Conservation (phyloP, 2,329 filamentous ascomycete genomes). For the Emmonsia crescens region DNA sequence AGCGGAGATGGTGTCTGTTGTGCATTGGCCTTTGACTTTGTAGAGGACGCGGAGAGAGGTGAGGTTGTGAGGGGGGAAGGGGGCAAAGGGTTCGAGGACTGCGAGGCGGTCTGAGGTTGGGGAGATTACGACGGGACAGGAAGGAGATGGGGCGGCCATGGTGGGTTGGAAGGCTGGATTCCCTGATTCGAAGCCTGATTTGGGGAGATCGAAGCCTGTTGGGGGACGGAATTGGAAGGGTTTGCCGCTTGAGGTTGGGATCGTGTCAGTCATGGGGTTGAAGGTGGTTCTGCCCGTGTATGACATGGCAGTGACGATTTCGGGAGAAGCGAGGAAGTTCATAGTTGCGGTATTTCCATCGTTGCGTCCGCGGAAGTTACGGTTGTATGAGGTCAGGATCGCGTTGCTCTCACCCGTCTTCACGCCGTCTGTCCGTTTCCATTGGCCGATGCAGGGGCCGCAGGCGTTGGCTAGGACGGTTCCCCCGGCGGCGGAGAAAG, state of each 20-base stretch:
- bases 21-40: conserved; percentile 96
- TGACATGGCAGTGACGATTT: conserved; percentile 91
- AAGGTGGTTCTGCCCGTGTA: conserved; percentile 90
- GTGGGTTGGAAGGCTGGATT: conserved; percentile 63
- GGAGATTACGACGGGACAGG: conserved; percentile 62
- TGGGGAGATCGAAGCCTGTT: conserved; percentile 48
- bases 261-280: conserved; percentile 82
- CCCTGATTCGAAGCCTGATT: conserved; percentile 70
- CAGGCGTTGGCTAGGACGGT: conserved; percentile 90
- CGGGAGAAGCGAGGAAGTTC: conserved; percentile 96
- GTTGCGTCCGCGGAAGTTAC: conserved; percentile 94
- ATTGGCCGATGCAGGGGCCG: conserved; percentile 87
- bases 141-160: conserved; percentile 59
- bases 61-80: conserved; percentile 70
- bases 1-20: conserved; percentile 95
- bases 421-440: conserved; percentile 81
- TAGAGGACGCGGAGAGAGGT: conserved; percentile 73
- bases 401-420: conserved; percentile 80
- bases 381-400: conserved; percentile 95
- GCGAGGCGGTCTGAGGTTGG: conserved; percentile 86
- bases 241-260: conserved; percentile 68
- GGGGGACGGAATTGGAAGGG: conserved; percentile 78
- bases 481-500: conserved; percentile 77
- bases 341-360: conserved; percentile 94
- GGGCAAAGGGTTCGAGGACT: conserved; percentile 75